Base-by-base conservation (phyloP, 345 rosid genomes). In the Gossypium turneri region DNA sequence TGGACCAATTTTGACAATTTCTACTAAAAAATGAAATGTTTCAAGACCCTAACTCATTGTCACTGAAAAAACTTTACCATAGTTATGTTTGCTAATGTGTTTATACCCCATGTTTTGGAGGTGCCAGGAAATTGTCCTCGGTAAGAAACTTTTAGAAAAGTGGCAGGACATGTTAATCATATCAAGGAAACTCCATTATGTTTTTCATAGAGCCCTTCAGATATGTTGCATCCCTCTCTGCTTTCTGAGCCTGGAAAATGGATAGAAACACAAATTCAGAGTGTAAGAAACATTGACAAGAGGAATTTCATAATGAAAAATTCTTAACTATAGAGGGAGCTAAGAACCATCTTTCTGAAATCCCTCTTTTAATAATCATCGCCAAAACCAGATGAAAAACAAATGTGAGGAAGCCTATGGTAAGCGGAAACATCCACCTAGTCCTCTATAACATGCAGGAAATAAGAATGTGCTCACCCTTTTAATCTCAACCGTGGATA, bases 121-220 rank as follows among this genome's bases (percentile, higher is more conserved):
- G 78, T 2, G 9, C 5, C 38, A 44, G 27, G 66, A 34, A 34
- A 34, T 34, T 34, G 38, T 34, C 38, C 27, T 24, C 1, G 29
- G 74, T 38, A 45, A 52, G 47, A 70, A 76, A 74, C 73, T 34
- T 45, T 7, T 9, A 44, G 52, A 9, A 61, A 69, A 53, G 50
- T 65, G 68, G 29, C 9, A 45, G 51, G 53, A 68, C 51, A 53
- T 50, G 7, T 77, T 76, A 85, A 75, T 88, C 92, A 73, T 86
- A 81, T 85, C 90, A 76, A 86, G 88, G 74, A 88, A 88, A 90
- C 84, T 88, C 90, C 88, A 87, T 87, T 83, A 89, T 78, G 79
- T 84, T 87, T 43, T 87, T 84, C 90, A 87, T 90, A 1, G 88
- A 73, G 50, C 90, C 89, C 81, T 88, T 90, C 11, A 88, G 67